Base-by-base conservation (phyloP, 2,329 filamentous ascomycete species). In the Sclerotinia nivalis region DNA sequence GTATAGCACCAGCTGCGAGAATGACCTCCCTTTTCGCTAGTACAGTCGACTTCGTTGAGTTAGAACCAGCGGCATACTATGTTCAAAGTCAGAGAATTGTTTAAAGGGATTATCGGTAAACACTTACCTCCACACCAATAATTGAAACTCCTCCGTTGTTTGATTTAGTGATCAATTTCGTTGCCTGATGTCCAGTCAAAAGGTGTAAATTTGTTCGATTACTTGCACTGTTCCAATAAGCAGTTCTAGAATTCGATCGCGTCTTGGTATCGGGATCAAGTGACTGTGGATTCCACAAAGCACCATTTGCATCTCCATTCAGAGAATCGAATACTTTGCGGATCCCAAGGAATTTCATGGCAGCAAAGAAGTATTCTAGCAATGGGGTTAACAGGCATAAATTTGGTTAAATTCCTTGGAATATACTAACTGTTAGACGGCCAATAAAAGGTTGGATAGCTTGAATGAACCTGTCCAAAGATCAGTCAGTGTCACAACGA, bases 1-100 rank as follows among this genome's bases (percentile, higher is more conserved):
- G 84, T 74, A 85, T 84, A 2, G 81, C 78, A n/a, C 85, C 85
- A 1, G 82, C 84, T 0, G 82, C 81, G 20, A 87, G 72, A 58
- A 87, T 84, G 22, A 87, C 81, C 72, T 86, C 85, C 60, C 72
- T 71, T 4, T 18, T 68, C 4, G 74, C 74, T 18, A 28, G 20
- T 15, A 76, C 71, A 45, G 71, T 71, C 58, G 75, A 70, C 15
- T n/a, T 56, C 20, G 80, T 2, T 78, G 74, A 47, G 83, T 74
- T 28, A 71, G 37, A 28, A 55, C 52, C 12, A 37, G 18, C 25
- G 34, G 55, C 61, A 58, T 69, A 69, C 67, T 69, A 28, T 49
- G 13, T 25, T n/a, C 34, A 9, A 43, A 18, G 31, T 68, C 56
- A 69, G 59, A 31, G 20, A 8, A 22, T 4, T 55, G 9, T 34